Evolutionary conservation across 305 asterid genomes (phyloP).

Genomic region (Euphrasia arctica): DNA sequence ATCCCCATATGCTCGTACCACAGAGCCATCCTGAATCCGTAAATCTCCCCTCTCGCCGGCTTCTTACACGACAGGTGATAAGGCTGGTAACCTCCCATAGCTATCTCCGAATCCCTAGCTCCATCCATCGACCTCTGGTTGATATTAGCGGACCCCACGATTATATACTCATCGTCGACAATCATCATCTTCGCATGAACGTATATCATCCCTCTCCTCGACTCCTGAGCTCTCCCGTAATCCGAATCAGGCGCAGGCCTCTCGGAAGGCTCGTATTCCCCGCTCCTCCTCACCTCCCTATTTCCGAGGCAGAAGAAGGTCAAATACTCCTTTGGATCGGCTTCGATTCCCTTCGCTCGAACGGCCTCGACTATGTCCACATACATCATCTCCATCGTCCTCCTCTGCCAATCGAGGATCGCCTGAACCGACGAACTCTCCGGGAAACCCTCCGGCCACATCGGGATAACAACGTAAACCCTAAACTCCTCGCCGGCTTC

Average conservation of each 20-base stretch:
- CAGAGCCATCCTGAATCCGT: constrained; percentile 44
- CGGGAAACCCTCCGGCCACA: constrained; percentile 39
- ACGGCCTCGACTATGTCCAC: constrained; percentile 32
- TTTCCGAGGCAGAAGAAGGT: constrained; percentile 38
- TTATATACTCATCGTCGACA: constrained; percentile 53
- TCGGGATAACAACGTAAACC: constrained; percentile 33
- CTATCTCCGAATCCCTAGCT: constrained; percentile 46
- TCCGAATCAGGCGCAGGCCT: constrained; percentile 26
- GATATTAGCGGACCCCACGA: constrained; percentile 48
- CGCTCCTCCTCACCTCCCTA: constrained; percentile 27
- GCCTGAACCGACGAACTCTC: constrained; percentile 33
- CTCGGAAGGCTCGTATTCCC: constrained; percentile 31
- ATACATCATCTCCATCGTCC: constrained; percentile 44
- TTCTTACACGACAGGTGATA: constrained; percentile 31
- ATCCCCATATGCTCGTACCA: constrained; percentile 48
- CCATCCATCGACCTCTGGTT: constrained; percentile 53
- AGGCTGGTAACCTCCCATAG: constrained; percentile 52
- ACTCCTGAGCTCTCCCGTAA: constrained; percentile 30
- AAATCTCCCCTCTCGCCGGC: constrained; percentile 43
- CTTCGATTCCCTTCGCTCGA: constrained; percentile 29
- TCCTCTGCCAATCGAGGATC: constrained; percentile 32
- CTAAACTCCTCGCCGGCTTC: constrained; percentile 31
- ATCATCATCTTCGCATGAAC: constrained; percentile 43
- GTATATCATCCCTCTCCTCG: constrained; percentile 35
- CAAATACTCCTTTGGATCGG: constrained; percentile 32